phyloP scores from a whole-genome alignment of 805 yeast genomes.

The Candida incommunis region DNA sequence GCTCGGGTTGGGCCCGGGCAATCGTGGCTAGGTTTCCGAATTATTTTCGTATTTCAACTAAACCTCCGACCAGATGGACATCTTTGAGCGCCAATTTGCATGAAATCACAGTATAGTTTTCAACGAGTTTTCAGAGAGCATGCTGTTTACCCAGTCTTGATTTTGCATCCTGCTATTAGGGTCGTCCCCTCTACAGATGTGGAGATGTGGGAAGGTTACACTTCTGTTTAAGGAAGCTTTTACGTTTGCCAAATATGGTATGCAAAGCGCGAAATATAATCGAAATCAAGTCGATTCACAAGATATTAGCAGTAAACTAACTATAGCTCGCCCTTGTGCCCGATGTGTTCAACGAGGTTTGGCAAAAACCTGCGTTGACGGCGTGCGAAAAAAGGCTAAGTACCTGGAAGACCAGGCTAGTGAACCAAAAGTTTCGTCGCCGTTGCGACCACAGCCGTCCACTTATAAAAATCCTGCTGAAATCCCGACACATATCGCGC shows the following conservation, averaged over 20 bases:
- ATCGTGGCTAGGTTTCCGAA: too few species aligned
- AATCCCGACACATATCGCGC: background rate
- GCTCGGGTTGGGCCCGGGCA: too few species aligned
- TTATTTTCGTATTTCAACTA: too few species aligned
- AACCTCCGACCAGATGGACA: too few species aligned
- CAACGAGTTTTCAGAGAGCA: too few species aligned
- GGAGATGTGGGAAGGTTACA: background rate
- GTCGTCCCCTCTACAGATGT: too few species aligned
- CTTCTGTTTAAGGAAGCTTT: background rate
- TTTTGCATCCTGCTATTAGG: too few species aligned
- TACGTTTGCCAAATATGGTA: constrained; percentile 3
- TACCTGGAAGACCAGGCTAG: constrained; percentile 58
- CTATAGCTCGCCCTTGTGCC: constrained; percentile 62
- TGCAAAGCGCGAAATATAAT: background rate
- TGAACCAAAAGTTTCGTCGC: constrained; percentile 10
- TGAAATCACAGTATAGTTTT: too few species aligned
- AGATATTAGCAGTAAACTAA: too few species aligned
- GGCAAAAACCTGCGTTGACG: constrained; percentile 64
- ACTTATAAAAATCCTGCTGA: constrained; percentile 2
- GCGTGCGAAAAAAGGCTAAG: constrained; percentile 78
- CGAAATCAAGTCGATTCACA: too few species aligned
- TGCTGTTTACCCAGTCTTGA: too few species aligned
- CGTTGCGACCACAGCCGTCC: constrained; percentile 1
- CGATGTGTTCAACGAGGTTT: constrained; percentile 64
- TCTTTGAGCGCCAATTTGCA: too few species aligned